These are phyloP conservation scores for Dryas drummondii DNA, from an alignment of 306 rosid species.

Conservation along the genomic window DNA sequence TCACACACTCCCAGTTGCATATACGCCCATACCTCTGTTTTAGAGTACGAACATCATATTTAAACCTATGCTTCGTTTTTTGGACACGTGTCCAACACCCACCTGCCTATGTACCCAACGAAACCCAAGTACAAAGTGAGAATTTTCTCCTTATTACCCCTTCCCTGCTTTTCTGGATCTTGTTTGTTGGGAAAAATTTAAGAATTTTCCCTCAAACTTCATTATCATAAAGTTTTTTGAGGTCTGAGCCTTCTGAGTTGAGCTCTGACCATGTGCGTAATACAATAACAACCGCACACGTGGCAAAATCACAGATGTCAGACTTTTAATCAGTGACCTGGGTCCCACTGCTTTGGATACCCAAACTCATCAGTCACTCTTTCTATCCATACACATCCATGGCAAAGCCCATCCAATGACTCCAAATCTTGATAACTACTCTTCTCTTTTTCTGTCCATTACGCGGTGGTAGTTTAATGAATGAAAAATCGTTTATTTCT, in stretches of 20 bases:
- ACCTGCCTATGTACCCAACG: not conserved
- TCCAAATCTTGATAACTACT: too few species aligned
- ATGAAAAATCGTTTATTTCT: too few species aligned
- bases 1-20: conserved; percentile 24
- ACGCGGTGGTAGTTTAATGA: too few species aligned
- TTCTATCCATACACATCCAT: conserved; percentile 6
- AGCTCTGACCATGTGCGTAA: conserved; percentile 13
- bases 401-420: not conserved
- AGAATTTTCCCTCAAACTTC: conserved; percentile 10
- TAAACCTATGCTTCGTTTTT: not conserved
- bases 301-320: conserved; percentile 14
- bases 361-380: not conserved
- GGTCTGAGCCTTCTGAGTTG: not conserved
- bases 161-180: conserved; percentile 15
- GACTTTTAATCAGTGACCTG: not conserved
- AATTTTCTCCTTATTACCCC: not conserved
- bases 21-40: conserved; percentile 20
- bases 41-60: conserved; percentile 2
- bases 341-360: conserved; percentile 29
- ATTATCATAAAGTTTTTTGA: conserved; percentile 2
- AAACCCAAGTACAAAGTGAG: conserved; percentile 13
- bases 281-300: conserved; percentile 19
- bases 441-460: too few species aligned
- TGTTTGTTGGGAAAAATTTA: conserved; percentile 15
- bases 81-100: conserved; percentile 43